Base-by-base conservation (phyloP, 2,329 filamentous ascomycete genomes). In the Cytospora piceae region DNA sequence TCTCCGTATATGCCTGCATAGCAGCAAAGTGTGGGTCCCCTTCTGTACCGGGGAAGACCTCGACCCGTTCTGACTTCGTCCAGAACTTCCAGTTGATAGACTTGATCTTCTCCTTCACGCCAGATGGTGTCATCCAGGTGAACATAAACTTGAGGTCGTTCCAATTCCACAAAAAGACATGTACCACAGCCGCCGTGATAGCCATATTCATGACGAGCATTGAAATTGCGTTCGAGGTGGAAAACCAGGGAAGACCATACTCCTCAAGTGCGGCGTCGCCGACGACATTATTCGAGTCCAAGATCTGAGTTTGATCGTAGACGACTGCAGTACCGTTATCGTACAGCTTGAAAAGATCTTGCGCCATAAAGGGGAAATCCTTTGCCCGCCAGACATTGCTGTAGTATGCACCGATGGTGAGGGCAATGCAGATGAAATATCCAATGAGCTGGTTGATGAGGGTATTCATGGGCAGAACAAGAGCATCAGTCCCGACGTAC, bases 181-280 rank as follows among this genome's bases (percentile, higher is more conserved):
- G 79, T 3, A 77, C 74, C 22, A 85, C 72, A 0, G 79, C 78
- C 2, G 82, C 81, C 4, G 81, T 82, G 29, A 82, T 73, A 3
- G 77, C 80, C 69, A 82, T 75, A 67, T 83, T 84, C 4, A 76
- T 75, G 2, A 76, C 77, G 37, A 83, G 72, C 17, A 83, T 71
- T 64, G 79, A 77, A 8, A 73, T 64, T 15, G 77, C 71, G 64
- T 82, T 75, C n/a, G 76, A 73, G 0, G 76, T 71, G 11, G 82
- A 73, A 31, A 84, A 71, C 58, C 72, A 81, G 0, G 82, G 81
- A 7, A 80, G 66, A 9, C 81, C 80, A 53, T 75, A 67, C 7
- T 69, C 66, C 0, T 73, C 72, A 0, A 83, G 70, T 7, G 71
- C 70, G 6, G 64, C 69, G 2, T 69, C n/a, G 64, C 81, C 74